phyloP scores from a whole-genome alignment of 1,139 yeast genomes.

The Hanseniaspora gamundiae region DNA sequence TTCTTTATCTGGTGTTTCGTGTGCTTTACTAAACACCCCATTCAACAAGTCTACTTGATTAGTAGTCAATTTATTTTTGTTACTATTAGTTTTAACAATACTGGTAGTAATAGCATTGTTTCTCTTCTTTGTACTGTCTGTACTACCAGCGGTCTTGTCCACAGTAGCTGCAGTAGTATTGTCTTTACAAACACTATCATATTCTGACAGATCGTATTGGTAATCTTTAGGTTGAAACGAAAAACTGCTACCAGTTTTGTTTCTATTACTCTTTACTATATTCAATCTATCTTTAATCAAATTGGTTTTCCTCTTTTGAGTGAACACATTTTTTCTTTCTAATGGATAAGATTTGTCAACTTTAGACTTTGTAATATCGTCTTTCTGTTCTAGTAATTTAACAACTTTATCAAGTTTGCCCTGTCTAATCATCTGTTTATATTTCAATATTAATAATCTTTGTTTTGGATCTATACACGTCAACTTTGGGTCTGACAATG shows the following conservation, averaged over 20 bases:
- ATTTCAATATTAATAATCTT: conserved; percentile 1
- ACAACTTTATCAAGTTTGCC: neutral
- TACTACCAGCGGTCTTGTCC: neutral
- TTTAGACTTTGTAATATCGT: neutral
- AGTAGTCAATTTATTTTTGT: neutral
- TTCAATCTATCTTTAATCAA: neutral
- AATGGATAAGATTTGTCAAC: neutral
- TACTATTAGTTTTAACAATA: neutral
- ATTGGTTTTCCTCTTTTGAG: neutral
- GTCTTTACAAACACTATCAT: conserved; percentile 8
- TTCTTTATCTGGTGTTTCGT: neutral
- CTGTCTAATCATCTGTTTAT: conserved; percentile 1
- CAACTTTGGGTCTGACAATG: neutral
- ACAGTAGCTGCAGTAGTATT: neutral
- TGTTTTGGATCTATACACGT: neutral
- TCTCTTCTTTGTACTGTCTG: too few relatives aligned
- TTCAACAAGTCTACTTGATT: neutral
- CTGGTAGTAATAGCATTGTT: neutral
- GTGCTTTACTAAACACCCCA: neutral
- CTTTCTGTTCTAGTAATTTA: neutral
- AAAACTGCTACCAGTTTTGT: neutral
- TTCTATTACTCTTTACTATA: too few relatives aligned
- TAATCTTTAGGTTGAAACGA: conserved; percentile 13
- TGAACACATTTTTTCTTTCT: neutral
- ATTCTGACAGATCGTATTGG: conserved; percentile 18